Percentiles rank a stretch among this genome's conserved stretches.
These are phyloP conservation scores for Paxillus rubicundulus DNA, from an alignment of 768 basidiomycete genomes.

Conservation along the genomic window DNA sequence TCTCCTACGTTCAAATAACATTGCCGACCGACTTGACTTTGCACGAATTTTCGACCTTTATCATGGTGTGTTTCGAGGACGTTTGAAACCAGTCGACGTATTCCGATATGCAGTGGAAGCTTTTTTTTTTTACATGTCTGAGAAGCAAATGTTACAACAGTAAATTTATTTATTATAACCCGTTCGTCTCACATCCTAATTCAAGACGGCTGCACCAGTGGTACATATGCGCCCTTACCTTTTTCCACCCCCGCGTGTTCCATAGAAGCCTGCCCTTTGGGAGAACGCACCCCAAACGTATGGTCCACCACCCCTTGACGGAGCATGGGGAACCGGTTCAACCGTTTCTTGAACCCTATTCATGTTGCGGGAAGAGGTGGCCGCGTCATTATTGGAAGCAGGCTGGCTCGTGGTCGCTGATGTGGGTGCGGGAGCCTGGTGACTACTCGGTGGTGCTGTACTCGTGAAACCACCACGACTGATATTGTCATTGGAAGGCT, in stretches of 20 bases:
- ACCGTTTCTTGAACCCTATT: slow-evolving; percentile 2
- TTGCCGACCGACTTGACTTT: too few relatives aligned
- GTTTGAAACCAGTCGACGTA: too few relatives aligned
- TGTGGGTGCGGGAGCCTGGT: neutral
- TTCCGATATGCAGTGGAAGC: too few relatives aligned
- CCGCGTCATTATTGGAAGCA: neutral
- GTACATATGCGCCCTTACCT: too few relatives aligned
- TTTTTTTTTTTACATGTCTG: too few relatives aligned
- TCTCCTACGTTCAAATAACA: too few relatives aligned
- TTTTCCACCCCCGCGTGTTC: slow-evolving; percentile 33
- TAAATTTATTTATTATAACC: too few relatives aligned
- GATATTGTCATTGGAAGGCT: neutral
- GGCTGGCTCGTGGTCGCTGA: neutral
- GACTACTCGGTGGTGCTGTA: slow-evolving; percentile 10
- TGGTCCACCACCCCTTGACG: slow-evolving; percentile 22
- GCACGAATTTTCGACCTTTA: too few relatives aligned
- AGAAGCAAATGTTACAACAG: too few relatives aligned
- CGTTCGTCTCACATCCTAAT: too few relatives aligned
- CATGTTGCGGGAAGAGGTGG: neutral
- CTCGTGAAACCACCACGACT: neutral
- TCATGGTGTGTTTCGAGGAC: too few relatives aligned
- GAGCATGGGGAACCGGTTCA: neutral
- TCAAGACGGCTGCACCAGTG: slow-evolving; percentile 11
- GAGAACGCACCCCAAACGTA: slow-evolving; percentile 34
- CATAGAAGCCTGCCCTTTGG: slow-evolving; percentile 22